These are phyloP conservation scores for Sporothrix humicola DNA, from an alignment of 2,329 filamentous ascomycete species.

Conservation along the genomic window DNA sequence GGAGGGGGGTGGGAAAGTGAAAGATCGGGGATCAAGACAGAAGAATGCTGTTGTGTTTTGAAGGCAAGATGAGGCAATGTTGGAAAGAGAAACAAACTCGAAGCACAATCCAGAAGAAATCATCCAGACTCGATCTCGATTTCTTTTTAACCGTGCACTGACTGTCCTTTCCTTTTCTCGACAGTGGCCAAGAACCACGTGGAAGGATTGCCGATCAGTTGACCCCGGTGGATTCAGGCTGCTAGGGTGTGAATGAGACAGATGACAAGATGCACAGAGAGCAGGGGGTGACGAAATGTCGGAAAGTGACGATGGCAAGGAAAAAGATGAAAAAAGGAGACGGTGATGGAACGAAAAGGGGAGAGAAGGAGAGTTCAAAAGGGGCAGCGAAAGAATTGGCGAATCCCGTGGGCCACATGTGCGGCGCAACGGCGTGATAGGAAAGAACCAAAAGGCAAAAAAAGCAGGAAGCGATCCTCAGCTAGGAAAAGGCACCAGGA, in stretches of 20 bases:
- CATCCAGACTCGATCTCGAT: neutral
- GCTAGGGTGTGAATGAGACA: constrained; percentile 15
- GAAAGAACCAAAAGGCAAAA: constrained; percentile 1
- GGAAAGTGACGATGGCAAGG: neutral
- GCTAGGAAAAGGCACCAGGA: neutral
- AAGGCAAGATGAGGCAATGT: neutral
- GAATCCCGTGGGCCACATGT: neutral
- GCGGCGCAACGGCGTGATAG: neutral
- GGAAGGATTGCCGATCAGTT: constrained; percentile 23
- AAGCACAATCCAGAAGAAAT: neutral
- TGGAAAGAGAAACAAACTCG: neutral
- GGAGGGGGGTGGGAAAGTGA: neutral
- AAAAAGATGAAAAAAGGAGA: constrained; percentile 2
- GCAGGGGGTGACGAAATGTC: constrained; percentile 3
- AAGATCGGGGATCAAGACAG: neutral
- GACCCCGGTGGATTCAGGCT: constrained; percentile 12
- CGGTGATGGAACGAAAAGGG: neutral
- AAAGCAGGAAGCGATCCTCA: neutral
- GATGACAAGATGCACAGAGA: constrained; percentile 9
- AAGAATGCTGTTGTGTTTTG: neutral
- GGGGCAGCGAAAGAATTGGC: neutral
- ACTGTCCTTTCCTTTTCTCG: neutral
- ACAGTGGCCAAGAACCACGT: constrained; percentile 12
- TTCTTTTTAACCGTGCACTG: constrained; percentile 19
- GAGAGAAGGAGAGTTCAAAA: neutral